Percentiles rank a stretch among this genome's conserved stretches.
These are phyloP conservation scores for Aquilaria malaccensis DNA, from an alignment of 345 rosid species.

Conservation along the genomic window DNA sequence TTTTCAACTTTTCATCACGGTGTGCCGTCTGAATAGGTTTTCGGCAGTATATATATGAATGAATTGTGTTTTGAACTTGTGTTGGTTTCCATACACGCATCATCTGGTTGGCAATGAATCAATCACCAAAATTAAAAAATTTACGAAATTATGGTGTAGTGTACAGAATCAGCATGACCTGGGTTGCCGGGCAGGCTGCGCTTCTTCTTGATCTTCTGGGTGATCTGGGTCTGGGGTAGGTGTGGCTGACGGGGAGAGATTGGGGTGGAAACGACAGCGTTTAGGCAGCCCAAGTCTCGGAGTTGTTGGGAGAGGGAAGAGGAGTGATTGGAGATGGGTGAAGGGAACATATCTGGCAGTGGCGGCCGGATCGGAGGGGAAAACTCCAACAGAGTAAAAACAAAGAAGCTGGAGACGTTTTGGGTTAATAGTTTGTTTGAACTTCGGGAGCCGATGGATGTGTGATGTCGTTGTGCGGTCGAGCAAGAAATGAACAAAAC, in stretches of 20 bases:
- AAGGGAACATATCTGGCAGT: slow-evolving; percentile 43
- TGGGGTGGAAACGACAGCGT: slow-evolving; percentile 25
- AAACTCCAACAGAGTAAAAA: slow-evolving; percentile 40
- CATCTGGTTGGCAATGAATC: slow-evolving; percentile 46
- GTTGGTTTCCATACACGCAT: slow-evolving; percentile 17
- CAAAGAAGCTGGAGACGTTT: slow-evolving; percentile 11
- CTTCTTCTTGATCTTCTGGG: slow-evolving; percentile 62
- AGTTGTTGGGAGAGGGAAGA: slow-evolving; percentile 56
- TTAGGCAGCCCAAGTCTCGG: slow-evolving; percentile 42
- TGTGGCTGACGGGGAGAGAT: slow-evolving; percentile 8
- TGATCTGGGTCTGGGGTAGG: slow-evolving; percentile 17
- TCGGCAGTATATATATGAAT: too few relatives aligned
- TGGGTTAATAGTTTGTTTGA: slow-evolving; percentile 14
- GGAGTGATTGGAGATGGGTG: slow-evolving; percentile 51
- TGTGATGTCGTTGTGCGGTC: slow-evolving; percentile 18
- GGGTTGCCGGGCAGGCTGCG: slow-evolving; percentile 92
- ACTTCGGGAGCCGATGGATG: slow-evolving; percentile 8
- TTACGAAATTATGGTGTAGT: too few relatives aligned
- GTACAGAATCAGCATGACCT: slow-evolving; percentile 28
- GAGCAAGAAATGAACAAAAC: slow-evolving; percentile 7
- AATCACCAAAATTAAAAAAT: slow-evolving; percentile 3
- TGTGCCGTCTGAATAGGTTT: too few relatives aligned
- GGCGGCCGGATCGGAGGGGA: slow-evolving; percentile 18
- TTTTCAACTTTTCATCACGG: too few relatives aligned
- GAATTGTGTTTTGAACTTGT: too few relatives aligned